Evolutionary conservation across 306 rosid genomes (phyloP).

Genomic region (Dryas alaskensis): DNA sequence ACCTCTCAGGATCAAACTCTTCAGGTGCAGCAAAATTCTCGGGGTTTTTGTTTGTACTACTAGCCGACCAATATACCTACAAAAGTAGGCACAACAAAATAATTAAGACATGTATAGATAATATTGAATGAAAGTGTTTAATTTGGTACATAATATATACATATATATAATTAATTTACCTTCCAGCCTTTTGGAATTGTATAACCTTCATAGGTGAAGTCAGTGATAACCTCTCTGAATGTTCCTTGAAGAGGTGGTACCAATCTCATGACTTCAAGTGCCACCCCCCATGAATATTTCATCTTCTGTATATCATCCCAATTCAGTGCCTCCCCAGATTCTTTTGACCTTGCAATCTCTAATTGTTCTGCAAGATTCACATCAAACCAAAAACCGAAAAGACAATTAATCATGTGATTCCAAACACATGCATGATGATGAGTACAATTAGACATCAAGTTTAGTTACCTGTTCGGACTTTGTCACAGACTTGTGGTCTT

Average conservation of each 20-base stretch:
- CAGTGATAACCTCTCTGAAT: conserved; percentile 40
- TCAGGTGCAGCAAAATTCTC: conserved; percentile 36
- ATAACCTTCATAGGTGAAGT: conserved; percentile 48
- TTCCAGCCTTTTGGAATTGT: conserved; percentile 58
- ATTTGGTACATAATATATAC: too few relatives aligned
- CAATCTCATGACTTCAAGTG: conserved; percentile 44
- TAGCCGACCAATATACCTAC: conserved; percentile 32
- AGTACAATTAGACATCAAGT: too few relatives aligned
- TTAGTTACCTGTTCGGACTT: conserved; percentile 37
- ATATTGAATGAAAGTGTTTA: too few relatives aligned
- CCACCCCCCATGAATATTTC: conserved; percentile 61
- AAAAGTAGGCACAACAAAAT: too few relatives aligned
- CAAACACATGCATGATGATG: too few relatives aligned
- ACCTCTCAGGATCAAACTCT: conserved; percentile 49
- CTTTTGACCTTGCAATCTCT: conserved; percentile 39
- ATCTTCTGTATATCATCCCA: conserved; percentile 60
- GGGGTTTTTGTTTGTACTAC: conserved; percentile 42
- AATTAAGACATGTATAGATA: too few relatives aligned
- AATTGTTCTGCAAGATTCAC: conserved; percentile 35
- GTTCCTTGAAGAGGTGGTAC: conserved; percentile 48
- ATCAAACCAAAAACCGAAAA: too few relatives aligned
- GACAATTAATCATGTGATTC: too few relatives aligned
- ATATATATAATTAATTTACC: background rate
- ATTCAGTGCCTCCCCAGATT: conserved; percentile 35
- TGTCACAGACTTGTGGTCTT: conserved; percentile 41